Evolutionary conservation across 2,329 filamentous ascomycete species (phyloP), one percentile per base, ranked within the genome.

Genomic region (Hypoxylon sp.): DNA sequence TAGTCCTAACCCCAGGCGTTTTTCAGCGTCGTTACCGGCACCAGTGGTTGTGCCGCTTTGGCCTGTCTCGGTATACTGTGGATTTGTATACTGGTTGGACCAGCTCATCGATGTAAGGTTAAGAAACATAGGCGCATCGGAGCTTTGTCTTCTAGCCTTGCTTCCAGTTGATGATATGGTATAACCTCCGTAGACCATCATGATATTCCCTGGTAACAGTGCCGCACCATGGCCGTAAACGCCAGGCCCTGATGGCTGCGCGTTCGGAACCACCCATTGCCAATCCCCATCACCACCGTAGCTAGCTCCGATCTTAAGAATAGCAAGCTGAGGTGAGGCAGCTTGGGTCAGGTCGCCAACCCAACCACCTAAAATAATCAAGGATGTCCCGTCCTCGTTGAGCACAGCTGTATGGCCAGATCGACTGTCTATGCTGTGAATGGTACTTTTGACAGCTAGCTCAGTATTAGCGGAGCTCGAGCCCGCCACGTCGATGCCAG

Each of bases 361-460:
- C 96, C 96, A 99, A 1, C 96, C 96, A 19, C 96, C 96, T 65
- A 94, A 85, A 0, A 99, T 82, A 43, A 97, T 82, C 7, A 98
- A 83, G n/a, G 87, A 89, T 25, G 83, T 87, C 0, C 94, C 94
- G 75, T 97, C 93, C 57, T 91, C 87, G 28, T 89, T 93, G 3
- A 98, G 81, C 0, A 97, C 87, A 0, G 95, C 90, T 0, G 93
- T 94, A 76, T 99, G 96, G 0, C 96, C 96, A 3, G 94, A 97
- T 60, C 96, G 85, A 38, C 93, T 93, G 71, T 97, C 92, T 5
- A 97, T 84, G 0, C 79, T 79, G 1, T 72, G 73, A 0, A 77
- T 70, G 5, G 75, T 68, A n/a, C 79, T 80, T 64, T 84, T 84
- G 14, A 86, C 76, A 1, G 86, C 82, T 3, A 92, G 82, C 72